Evolutionary conservation across 306 rosid genomes (phyloP), one percentile per base, ranked within the genome.

Genomic region (Astragalus glycyphyllos): DNA sequence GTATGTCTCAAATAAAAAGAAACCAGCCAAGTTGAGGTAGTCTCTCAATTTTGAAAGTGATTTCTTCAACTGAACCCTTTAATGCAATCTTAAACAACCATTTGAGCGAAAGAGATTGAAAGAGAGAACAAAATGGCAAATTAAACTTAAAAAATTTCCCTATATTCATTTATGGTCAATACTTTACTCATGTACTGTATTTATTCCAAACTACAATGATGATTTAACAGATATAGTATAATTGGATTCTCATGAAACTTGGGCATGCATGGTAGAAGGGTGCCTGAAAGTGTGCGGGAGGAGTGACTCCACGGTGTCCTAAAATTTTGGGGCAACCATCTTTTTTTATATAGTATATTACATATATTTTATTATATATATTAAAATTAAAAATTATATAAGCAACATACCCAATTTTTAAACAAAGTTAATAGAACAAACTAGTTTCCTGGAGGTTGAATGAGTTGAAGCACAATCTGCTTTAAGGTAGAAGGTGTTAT

Each of bases 41-140:
- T 73, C 76, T 64, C 80, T 79, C 80, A 79, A 71, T 58, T 75
- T 74, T 84, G 80, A 86, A 65, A 79, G 35, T 5, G 85, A 84
- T 71, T 11, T 9, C 8, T 48, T 7, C 78, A 58, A 48, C 73
- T 47, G 61, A 75, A 66, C 50, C 80, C 47, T 74, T 70, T 5
- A 55, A 69, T 73, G 70, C 72, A 75, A 53, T 79, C 73, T 75
- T 78, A 73, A 73, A 56, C 55, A 51, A 44, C 83, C 72, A 78
- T 17, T 31, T 3, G 9, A 3, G 23, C 23, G 23, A 20, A 20
- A 20, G 23, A 20, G 23, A 20, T 20, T 20, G 12, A 6, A 46
- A 54, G 53, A 42, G 37, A 46, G 13, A 17, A 48, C 32, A 58
- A 65, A 69, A 71, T 10, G 65, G 70, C 72, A 71, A 20, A 20